Conservation (phyloP, 2,329 filamentous ascomycete genomes). For the Ramularia endophylla region DNA sequence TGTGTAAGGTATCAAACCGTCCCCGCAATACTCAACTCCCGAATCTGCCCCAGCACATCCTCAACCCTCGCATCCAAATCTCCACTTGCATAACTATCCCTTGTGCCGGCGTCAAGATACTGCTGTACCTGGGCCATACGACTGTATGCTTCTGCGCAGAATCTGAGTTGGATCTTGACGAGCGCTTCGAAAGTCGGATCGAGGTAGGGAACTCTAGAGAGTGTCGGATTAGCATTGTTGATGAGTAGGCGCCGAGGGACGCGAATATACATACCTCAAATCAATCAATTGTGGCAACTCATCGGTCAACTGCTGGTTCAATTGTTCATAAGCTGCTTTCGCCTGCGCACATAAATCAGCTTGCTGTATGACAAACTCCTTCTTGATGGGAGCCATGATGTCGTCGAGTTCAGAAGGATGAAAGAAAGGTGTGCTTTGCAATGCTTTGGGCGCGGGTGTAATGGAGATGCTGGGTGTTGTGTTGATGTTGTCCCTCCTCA, state of each 20-base stretch:
- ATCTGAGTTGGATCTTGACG: slow-evolving; percentile 96
- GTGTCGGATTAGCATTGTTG: neutral
- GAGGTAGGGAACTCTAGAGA: slow-evolving; percentile 70
- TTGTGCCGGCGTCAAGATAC: slow-evolving; percentile 89
- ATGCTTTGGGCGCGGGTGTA: neutral
- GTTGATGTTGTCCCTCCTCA: neutral
- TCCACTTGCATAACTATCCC: slow-evolving; percentile 92
- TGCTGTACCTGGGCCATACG: slow-evolving; percentile 99
- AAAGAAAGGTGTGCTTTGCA: slow-evolving; percentile 22
- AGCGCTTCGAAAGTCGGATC: slow-evolving; percentile 96
- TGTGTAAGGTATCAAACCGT: slow-evolving; percentile 51
- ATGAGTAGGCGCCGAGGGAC: neutral
- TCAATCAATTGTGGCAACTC: slow-evolving; percentile 96
- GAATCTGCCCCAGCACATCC: slow-evolving; percentile 92
- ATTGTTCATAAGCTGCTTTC: slow-evolving; percentile 85
- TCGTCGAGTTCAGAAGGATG: slow-evolving; percentile 30
- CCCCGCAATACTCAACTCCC: slow-evolving; percentile 86
- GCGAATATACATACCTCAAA: slow-evolving; percentile 50
- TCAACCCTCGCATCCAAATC: slow-evolving; percentile 89
- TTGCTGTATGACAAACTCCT: slow-evolving; percentile 24
- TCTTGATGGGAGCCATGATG: slow-evolving; percentile 26
- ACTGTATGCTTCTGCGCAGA: slow-evolving; percentile 96
- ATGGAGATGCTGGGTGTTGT: neutral
- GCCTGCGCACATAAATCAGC: slow-evolving; percentile 43
- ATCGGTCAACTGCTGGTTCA: slow-evolving; percentile 91